These are phyloP conservation scores for Pichia sp. DNA, from an alignment of 1,139 yeast genomes.

Conservation along the genomic window DNA sequence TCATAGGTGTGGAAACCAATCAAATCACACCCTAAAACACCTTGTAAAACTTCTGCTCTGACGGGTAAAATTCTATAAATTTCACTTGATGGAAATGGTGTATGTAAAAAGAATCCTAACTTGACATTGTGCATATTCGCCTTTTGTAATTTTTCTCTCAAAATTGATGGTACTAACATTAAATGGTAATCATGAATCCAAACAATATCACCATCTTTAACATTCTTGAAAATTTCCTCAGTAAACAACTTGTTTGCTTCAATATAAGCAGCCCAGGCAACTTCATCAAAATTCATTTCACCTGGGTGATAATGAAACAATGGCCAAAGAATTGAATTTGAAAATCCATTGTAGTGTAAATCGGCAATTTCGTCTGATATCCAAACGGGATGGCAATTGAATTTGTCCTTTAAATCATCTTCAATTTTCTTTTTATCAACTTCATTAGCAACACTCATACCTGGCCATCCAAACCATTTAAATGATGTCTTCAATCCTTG, in stretches of 20 bases:
- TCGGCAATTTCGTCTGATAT: constrained; percentile 86
- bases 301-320: constrained; percentile 98
- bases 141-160: constrained; percentile 56
- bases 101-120: constrained; percentile 91
- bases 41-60: constrained; percentile 82
- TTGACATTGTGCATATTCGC: constrained; percentile 46
- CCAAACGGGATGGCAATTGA: constrained; percentile 87
- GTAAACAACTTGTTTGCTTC: constrained; percentile 90
- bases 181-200: constrained; percentile 92
- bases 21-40: constrained; percentile 89
- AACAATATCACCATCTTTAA: constrained; percentile 78
- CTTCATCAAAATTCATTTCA: constrained; percentile 96
- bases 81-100: constrained; percentile 97
- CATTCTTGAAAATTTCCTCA: constrained; percentile 59
- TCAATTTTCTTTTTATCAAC: constrained; percentile 62
- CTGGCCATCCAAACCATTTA: constrained; percentile 99
- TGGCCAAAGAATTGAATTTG: constrained; percentile 93
- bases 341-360: constrained; percentile 92
- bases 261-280: constrained; percentile 96
- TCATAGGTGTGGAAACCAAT: constrained; percentile 99
- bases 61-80: constrained; percentile 95
- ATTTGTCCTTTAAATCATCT: constrained; percentile 63
- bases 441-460: constrained; percentile 73
- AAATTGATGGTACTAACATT: constrained; percentile 90
- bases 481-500: constrained; percentile 88